Evolutionary conservation across 1,139 yeast genomes (phyloP).

Genomic region (Yamadazyma epiphylla): DNA sequence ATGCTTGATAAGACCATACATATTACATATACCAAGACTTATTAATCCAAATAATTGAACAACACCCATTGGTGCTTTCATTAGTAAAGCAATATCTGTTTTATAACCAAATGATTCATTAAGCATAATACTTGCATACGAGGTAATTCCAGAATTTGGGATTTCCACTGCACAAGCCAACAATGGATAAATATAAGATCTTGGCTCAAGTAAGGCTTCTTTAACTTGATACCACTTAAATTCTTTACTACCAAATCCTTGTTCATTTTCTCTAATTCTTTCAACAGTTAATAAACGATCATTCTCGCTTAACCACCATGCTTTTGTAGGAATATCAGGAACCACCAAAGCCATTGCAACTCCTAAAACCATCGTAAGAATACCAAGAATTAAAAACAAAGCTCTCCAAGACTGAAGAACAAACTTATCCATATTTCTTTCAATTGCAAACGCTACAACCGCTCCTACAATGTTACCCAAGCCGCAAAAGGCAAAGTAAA

Average conservation of each 20-base stretch:
- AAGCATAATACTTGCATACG: conserved; percentile 21
- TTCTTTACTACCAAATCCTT: conserved; percentile 27
- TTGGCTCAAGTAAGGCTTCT: conserved; percentile 19
- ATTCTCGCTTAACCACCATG: conserved; percentile 33
- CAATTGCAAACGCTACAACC: conserved; percentile 26
- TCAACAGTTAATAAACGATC: conserved; percentile 26
- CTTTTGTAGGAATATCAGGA: conserved; percentile 44
- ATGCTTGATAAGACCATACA: conserved; percentile 9
- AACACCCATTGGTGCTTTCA: conserved; percentile 29
- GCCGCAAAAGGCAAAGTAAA: conserved; percentile 26
- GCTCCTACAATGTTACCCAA: conserved; percentile 29
- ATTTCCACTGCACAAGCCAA: conserved; percentile 21
- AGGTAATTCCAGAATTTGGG: conserved; percentile 25
- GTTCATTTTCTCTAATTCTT: conserved; percentile 19
- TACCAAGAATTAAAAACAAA: conserved; percentile 43
- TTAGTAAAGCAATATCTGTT: conserved; percentile 20
- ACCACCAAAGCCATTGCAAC: conserved; percentile 17
- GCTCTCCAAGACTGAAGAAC: conserved; percentile 21
- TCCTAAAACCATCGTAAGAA: conserved; percentile 24
- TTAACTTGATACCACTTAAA: conserved; percentile 19
- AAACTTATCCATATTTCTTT: conserved; percentile 21
- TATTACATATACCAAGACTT: conserved; percentile 7
- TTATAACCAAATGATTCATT: conserved; percentile 19
- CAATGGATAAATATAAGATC: conserved; percentile 12
- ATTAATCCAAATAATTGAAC: conserved; percentile 29